These are phyloP conservation scores for Lithohypha guttulata DNA, from an alignment of 2,329 filamentous ascomycete species.

Conservation along the genomic window DNA sequence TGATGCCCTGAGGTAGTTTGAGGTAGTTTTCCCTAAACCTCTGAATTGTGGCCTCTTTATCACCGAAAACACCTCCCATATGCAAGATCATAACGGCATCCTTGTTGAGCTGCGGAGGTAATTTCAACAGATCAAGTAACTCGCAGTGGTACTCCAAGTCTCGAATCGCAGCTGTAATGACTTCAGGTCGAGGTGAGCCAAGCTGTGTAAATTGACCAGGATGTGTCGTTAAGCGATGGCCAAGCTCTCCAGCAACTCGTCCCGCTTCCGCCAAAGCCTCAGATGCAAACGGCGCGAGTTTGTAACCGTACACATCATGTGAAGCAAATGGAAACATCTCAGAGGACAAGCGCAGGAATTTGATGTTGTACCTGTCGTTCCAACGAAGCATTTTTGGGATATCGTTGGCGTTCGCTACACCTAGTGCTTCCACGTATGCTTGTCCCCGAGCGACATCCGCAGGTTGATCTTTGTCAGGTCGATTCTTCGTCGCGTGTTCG, in stretches of 20 bases:
- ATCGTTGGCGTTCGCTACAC: constrained; percentile 72
- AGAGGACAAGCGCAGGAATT: constrained; percentile 81
- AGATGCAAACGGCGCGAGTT: constrained; percentile 69
- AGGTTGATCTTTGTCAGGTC: constrained; percentile 63
- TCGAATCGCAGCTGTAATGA: constrained; percentile 64
- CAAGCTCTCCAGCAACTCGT: constrained; percentile 61
- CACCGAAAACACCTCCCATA: constrained; percentile 82
- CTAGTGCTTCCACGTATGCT: constrained; percentile 63
- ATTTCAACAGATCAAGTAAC: constrained; percentile 62
- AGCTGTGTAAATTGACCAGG: constrained; percentile 90
- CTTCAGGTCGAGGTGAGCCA: constrained; percentile 66
- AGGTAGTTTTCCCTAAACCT: constrained; percentile 69
- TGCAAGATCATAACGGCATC: constrained; percentile 93
- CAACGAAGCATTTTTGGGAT: constrained; percentile 76
- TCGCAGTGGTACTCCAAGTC: constrained; percentile 86
- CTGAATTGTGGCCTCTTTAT: constrained; percentile 67
- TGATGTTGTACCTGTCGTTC: constrained; percentile 88
- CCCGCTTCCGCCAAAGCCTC: constrained; percentile 68
- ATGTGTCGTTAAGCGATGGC: constrained; percentile 80
- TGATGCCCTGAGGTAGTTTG: constrained; percentile 56
- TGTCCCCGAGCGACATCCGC: constrained; percentile 57
- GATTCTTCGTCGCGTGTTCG: constrained; percentile 74
- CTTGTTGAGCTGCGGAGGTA: constrained; percentile 66
- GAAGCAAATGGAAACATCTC: constrained; percentile 97
- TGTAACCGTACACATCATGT: constrained; percentile 77